Evolutionary conservation across 495 filamentous ascomycete genomes (phyloP).

Genomic region (Talaromyces nanjingensis): DNA sequence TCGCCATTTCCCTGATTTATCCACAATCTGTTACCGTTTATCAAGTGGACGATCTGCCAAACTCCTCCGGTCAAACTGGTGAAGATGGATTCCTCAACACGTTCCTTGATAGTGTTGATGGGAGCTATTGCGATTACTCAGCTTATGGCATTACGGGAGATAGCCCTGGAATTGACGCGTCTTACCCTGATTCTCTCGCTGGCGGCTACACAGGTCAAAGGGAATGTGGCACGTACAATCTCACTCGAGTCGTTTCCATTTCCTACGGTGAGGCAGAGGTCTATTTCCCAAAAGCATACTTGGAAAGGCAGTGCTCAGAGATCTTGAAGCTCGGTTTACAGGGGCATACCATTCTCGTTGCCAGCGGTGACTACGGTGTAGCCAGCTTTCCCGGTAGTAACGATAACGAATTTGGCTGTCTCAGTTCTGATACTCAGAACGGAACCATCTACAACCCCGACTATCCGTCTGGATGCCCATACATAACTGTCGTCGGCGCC

Average conservation of each 20-base stretch:
- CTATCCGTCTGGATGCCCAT: constrained; percentile 47
- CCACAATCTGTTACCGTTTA: constrained; percentile 51
- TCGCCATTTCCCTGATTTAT: constrained; percentile 31
- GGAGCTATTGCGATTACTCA: constrained; percentile 19
- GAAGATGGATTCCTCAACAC: constrained; percentile 38
- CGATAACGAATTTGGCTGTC: constrained; percentile 11
- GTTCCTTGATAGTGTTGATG: constrained; percentile 53
- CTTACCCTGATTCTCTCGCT: constrained; percentile 34
- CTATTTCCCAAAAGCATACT: constrained; percentile 27
- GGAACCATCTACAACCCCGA: constrained; percentile 40
- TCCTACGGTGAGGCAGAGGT: constrained; percentile 36
- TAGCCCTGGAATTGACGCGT: constrained; percentile 10
- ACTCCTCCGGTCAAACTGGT: constrained; percentile 27
- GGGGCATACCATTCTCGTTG: constrained; percentile 31
- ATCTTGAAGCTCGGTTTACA: constrained; percentile 40
- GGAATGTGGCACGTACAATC: constrained; percentile 34
- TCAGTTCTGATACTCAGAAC: constrained; percentile 42
- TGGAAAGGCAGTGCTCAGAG: constrained; percentile 33
- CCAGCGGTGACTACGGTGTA: constrained; percentile 38
- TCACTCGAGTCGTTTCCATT: constrained; percentile 40
- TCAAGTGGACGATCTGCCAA: constrained; percentile 48
- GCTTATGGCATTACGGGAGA: constrained; percentile 15
- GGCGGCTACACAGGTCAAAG: constrained; percentile 32
- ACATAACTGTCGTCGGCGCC: constrained; percentile 44
- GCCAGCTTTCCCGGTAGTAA: constrained; percentile 26